phyloP scores from a whole-genome alignment of 345 rosid species.

The Turritis glabra region DNA sequence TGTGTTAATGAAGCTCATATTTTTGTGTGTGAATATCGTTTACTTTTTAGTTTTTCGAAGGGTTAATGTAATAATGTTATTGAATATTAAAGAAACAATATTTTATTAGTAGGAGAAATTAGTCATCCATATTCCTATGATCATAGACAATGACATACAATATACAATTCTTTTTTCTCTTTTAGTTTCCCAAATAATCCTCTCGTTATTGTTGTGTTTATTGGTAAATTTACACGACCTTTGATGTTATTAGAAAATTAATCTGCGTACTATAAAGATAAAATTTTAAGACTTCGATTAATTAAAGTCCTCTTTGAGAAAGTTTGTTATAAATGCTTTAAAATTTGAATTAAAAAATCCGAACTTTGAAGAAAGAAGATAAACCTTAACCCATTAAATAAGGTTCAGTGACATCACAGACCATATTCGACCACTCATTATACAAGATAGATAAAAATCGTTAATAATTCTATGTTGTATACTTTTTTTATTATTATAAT shows the following conservation, averaged over 20 bases:
- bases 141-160: too few relatives aligned
- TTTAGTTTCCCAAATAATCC: too few relatives aligned
- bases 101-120: too few relatives aligned
- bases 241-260: too few relatives aligned
- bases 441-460: slow-evolving; percentile 9
- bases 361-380: slow-evolving; percentile 1
- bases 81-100: neutral
- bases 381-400: neutral
- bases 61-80: neutral
- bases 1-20: slow-evolving; percentile 14
- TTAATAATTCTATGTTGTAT: slow-evolving; percentile 11
- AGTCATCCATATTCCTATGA: too few relatives aligned
- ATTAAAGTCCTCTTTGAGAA: neutral
- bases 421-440: slow-evolving; percentile 21
- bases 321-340: slow-evolving; percentile 3
- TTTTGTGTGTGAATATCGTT: neutral
- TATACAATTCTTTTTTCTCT: too few relatives aligned
- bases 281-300: neutral
- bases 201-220: too few relatives aligned
- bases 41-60: neutral
- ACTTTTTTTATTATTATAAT: neutral
- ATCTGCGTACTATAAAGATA: too few relatives aligned
- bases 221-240: too few relatives aligned
- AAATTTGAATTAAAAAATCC: neutral
- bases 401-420: slow-evolving; percentile 13